These are phyloP conservation scores for Saccharum officinarum DNA, from an alignment of 176 grass and related monocot genomes.

Conservation along the genomic window DNA sequence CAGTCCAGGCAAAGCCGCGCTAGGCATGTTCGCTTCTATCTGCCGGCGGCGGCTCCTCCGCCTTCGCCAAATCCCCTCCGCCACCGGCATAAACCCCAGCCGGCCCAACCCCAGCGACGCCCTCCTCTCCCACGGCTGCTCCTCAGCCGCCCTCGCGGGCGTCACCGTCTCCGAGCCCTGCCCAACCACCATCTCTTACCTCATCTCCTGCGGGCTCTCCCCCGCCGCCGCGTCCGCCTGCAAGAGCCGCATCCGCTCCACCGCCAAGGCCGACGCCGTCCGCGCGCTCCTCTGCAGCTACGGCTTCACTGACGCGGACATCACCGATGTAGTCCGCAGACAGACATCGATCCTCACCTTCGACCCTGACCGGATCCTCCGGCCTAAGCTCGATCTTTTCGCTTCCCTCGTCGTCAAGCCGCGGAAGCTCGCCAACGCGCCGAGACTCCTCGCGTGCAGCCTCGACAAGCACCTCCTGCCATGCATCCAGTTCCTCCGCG, in stretches of 20 bases:
- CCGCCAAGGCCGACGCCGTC: slow-evolving; percentile 20
- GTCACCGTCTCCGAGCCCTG: background rate
- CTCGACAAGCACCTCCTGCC: slow-evolving; percentile 36
- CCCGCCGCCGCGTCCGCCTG: background rate
- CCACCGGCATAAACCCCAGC: background rate
- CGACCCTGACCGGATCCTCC: slow-evolving; percentile 30
- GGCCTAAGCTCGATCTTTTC: slow-evolving; percentile 53
- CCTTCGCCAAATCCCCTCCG: background rate
- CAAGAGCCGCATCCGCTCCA: background rate
- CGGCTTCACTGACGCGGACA: slow-evolving; percentile 40
- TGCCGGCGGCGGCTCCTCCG: background rate
- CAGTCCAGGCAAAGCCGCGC: background rate
- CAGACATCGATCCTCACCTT: background rate
- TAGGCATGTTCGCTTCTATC: background rate
- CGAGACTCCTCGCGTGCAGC: background rate
- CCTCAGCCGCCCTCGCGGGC: background rate
- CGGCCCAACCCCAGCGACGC: background rate
- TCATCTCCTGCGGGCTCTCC: slow-evolving; percentile 36
- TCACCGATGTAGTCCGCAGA: background rate
- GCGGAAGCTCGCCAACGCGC: background rate
- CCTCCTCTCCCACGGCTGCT: background rate
- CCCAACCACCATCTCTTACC: slow-evolving; percentile 9
- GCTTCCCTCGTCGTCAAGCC: slow-evolving; percentile 19
- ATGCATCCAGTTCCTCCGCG: slow-evolving; percentile 33
- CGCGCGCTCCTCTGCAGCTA: slow-evolving; percentile 34